Base-by-base conservation (phyloP, 2,329 filamentous ascomycete genomes). In the Pleomassaria siparia region DNA sequence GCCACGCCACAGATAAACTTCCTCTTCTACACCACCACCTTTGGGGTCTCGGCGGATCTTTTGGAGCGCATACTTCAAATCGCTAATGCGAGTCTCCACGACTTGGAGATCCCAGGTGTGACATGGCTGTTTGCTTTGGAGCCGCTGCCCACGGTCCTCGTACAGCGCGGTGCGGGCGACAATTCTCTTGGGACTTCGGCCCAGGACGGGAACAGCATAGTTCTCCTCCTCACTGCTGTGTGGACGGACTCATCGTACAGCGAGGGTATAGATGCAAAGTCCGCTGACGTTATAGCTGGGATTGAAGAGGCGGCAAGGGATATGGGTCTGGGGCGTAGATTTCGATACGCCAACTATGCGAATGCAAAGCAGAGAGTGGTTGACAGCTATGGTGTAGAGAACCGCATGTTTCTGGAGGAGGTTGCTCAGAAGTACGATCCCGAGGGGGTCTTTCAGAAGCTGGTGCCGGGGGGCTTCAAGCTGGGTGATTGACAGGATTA, bases 321-420 rank as follows among this genome's bases (percentile, higher is more conserved):
- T 8, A 67, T 70, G 40, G 7, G 18, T 8, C 13, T 37, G 18
- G 3, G 13, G n/a, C 21, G 12, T 35, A 35, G 16, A 16, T 42
- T 67, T 25, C 20, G 28, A 4, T 40, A 16, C 16, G 13, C 16
- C 8, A 72, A 70, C 47, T 73, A 71, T 46, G 69, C 70, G 8
- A 66, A 59, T 2, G 44, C 46, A 11, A 71, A 62, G 50, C 71
- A 74, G 49, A 60, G 70, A 39, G 67, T 69, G 5, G 37, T 47
- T 28, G 15, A 20, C 11, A 50, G 49, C 26, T 63, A 64, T 51
- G 62, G 62, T 4, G 12, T 11, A 3, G 21, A 35, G 4, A 47
- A 48, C 9, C 18, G 13, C 6, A 13, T 3, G 35, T 3, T 13
- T 2, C 20, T 66, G 29, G 47, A 37, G 24, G 26, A 40, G 18